These are phyloP conservation scores for Cladochytrium replicatum DNA, from an alignment of 192 early-diverging fungal species.

Conservation along the genomic window DNA sequence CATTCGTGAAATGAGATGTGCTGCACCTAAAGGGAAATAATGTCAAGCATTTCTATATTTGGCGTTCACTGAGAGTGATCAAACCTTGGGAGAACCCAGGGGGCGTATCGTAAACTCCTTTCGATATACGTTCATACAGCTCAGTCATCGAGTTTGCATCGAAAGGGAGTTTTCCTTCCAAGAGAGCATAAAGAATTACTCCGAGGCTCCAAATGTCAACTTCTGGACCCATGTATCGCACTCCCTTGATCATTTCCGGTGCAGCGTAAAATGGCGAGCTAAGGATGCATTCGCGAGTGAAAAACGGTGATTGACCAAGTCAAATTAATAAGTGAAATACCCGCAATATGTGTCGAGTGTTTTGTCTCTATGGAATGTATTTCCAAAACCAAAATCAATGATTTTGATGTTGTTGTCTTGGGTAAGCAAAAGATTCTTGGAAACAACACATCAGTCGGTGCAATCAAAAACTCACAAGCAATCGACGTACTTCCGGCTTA, in stretches of 20 bases:
- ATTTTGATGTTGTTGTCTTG: constrained; percentile 36
- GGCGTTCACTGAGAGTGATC: constrained; percentile 6
- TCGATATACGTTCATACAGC: constrained; percentile 51
- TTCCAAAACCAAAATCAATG: constrained; percentile 58
- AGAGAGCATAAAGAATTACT: constrained; percentile 48
- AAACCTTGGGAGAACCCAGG: constrained; percentile 18
- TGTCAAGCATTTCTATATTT: constrained; percentile 12
- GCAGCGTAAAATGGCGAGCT: constrained; percentile 48
- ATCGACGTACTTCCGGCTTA: constrained; percentile 39
- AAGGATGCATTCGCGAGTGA: not conserved
- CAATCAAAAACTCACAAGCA: not conserved
- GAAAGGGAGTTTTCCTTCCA: constrained; percentile 50
- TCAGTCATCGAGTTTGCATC: constrained; percentile 44
- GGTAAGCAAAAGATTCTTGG: constrained; percentile 42
- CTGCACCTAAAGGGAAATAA: constrained; percentile 21
- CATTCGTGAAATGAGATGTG: constrained; percentile 36
- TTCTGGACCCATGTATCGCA: constrained; percentile 46
- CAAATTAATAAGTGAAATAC: constrained; percentile 6
- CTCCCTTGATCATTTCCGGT: constrained; percentile 54
- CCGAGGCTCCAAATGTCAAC: constrained; percentile 54
- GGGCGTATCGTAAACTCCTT: constrained; percentile 42
- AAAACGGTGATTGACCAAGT: not conserved
- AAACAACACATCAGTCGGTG: not conserved
- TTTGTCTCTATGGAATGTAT: constrained; percentile 34
- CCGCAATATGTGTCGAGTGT: constrained; percentile 60